Evolutionary conservation across 257 asterid genomes (phyloP).

Genomic region (Solanum tarijense): DNA sequence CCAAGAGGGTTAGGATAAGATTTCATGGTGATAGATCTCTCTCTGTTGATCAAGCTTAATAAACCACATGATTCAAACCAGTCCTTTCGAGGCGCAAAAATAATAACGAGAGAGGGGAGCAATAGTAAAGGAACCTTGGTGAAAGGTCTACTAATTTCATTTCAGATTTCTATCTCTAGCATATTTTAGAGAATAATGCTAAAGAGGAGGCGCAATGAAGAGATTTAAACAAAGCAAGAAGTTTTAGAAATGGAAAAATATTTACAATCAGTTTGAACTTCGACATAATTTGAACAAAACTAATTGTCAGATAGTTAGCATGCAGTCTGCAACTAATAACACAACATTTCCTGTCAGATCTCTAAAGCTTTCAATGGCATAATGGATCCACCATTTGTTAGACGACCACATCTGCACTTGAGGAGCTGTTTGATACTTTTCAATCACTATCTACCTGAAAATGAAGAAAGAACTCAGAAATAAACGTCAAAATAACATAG

Average conservation of each 20-base stretch:
- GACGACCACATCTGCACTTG: neutral
- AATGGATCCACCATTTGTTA: neutral
- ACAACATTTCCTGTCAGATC: neutral
- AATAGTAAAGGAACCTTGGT: neutral
- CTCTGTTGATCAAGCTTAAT: neutral
- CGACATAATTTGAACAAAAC: neutral
- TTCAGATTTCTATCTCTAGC: neutral
- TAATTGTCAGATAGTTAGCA: neutral
- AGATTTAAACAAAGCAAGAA: neutral
- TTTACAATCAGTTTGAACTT: neutral
- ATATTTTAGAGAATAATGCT: neutral
- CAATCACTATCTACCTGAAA: constrained; percentile 31
- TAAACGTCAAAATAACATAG: neutral
- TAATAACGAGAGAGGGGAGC: neutral
- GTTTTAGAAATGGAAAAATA: neutral
- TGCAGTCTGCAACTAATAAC: neutral
- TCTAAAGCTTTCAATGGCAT: neutral
- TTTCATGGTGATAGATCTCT: neutral
- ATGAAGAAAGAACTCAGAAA: neutral
- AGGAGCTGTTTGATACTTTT: neutral
- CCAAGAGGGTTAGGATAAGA: neutral
- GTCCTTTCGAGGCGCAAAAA: neutral
- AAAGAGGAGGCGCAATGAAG: neutral
- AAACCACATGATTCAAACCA: neutral
- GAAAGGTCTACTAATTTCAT: neutral